Evolutionary conservation across 176 grass and related monocot genomes (phyloP), one percentile per base, ranked within the genome.

Genomic region (Areca catechu): DNA sequence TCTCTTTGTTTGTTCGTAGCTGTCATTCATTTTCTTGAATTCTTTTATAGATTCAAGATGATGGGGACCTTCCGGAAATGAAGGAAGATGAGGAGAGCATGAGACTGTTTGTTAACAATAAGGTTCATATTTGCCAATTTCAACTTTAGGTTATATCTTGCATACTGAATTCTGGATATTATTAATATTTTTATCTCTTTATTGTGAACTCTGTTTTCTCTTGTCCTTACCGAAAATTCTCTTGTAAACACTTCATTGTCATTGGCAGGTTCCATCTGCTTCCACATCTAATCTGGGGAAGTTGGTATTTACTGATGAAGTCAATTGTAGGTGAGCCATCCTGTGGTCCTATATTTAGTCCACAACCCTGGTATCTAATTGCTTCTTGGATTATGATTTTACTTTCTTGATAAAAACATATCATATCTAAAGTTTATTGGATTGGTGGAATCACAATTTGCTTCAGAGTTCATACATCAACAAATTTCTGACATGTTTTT

Each of bases 11-110:
- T 22, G n/a, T 63, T 29, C 6, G 20, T 52, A 23, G 19, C 70
- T 61, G 61, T 66, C n/a, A 16, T 21, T 86, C 60, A 74, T 48
- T 56, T 81, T 22, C 24, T 28, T 54, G 27, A 74, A 57, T 63
- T 43, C 10, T 43, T 77, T 79, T 53, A 21, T 59, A 90, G 86
- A 90, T 90, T 79, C 61, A 25, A 50, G 69, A 72, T 79, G 93
- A 97, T 64, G 93, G 92, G 48, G 84, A 79, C 48, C 63, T 77
- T 60, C 76, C 67, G 71, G 86, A 85, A 82, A 85, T 76, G 68
- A 98, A 89, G 70, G 93, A 98, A 81, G 87, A 98, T 15, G 93
- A 91, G n/a, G 87, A 88, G 57, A 76, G 53, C 54, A 43, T 74
- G 16, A 88, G 71, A 79, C 64, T 54, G 49, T 77, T 73, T 71